phyloP scores from a whole-genome alignment of 2,329 filamentous ascomycete genomes.

The Tricladium varicosporioides region DNA sequence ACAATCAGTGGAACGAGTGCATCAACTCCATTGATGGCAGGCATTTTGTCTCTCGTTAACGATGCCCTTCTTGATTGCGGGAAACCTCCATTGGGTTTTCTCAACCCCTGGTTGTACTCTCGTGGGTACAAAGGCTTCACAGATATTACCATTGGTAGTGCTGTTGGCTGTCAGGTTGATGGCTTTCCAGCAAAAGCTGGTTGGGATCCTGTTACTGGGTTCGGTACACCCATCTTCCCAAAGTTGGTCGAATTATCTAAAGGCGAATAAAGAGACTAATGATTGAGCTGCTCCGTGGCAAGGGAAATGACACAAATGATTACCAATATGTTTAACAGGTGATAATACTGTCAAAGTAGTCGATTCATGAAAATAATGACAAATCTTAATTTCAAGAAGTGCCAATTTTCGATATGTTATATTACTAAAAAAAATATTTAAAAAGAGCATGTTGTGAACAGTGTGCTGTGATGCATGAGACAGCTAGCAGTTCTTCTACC shows the following conservation, averaged over 20 bases:
- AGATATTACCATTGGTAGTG: constrained; percentile 39
- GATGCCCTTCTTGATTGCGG: constrained; percentile 54
- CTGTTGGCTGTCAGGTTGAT: constrained; percentile 37
- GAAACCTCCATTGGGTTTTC: constrained; percentile 41
- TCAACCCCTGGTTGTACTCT: constrained; percentile 42
- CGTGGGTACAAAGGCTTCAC: constrained; percentile 22
- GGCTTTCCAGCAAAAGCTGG: constrained; percentile 33
- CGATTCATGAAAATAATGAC: too few species aligned
- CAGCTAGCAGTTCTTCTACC: too few species aligned
- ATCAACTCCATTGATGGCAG: constrained; percentile 54
- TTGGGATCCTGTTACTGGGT: constrained; percentile 39
- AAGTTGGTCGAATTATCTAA: constrained; percentile 5
- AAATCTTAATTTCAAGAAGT: too few species aligned
- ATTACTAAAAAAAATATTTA: too few species aligned
- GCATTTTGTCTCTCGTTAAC: constrained; percentile 59
- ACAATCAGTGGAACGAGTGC: constrained; percentile 50
- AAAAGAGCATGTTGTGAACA: too few species aligned
- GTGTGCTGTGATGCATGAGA: too few species aligned
- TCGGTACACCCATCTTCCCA: constrained; percentile 30
- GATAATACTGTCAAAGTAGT: too few species aligned
- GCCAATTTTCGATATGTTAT: too few species aligned
- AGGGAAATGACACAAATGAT: too few species aligned
- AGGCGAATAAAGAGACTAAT: neutral
- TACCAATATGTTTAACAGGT: too few species aligned
- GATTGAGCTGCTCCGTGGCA: too few species aligned